Evolutionary conservation across 2,329 filamentous ascomycete species (phyloP).

Genomic region (Trichoderma atrobrunneum): DNA sequence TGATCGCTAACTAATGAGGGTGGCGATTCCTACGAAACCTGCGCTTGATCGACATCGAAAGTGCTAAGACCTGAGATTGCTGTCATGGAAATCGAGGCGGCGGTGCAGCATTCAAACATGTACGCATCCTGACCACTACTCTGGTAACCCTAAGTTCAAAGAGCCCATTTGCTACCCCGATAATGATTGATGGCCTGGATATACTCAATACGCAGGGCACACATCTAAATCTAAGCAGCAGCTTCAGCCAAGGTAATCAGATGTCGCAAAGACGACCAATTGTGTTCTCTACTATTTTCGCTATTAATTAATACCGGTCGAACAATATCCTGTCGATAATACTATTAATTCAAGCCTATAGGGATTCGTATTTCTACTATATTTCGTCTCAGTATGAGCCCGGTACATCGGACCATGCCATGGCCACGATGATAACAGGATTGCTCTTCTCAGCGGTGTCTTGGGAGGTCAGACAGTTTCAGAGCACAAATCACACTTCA

Average conservation of each 20-base stretch:
- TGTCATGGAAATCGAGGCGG: background rate
- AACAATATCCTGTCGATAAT: background rate
- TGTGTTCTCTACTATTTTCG: background rate
- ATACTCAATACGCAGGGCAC: background rate
- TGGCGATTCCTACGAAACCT: background rate
- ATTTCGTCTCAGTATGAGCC: background rate
- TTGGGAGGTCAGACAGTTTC: background rate
- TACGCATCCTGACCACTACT: background rate
- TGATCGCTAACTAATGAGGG: no score
- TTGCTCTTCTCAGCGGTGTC: background rate
- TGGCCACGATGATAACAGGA: background rate
- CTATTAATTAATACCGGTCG: background rate
- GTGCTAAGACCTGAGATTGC: background rate
- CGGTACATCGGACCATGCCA: background rate
- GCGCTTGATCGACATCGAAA: background rate
- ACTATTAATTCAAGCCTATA: background rate
- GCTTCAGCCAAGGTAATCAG: background rate
- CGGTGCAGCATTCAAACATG: background rate
- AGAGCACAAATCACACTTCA: background rate
- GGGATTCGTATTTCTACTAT: background rate
- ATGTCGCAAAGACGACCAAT: background rate
- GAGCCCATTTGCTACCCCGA: rapidly evolving
- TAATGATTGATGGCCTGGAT: background rate
- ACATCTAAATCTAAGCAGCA: background rate
- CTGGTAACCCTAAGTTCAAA: background rate